These are phyloP conservation scores for Globisporangium parvum DNA, from an alignment of 352 stramenopile species.

Conservation along the genomic window DNA sequence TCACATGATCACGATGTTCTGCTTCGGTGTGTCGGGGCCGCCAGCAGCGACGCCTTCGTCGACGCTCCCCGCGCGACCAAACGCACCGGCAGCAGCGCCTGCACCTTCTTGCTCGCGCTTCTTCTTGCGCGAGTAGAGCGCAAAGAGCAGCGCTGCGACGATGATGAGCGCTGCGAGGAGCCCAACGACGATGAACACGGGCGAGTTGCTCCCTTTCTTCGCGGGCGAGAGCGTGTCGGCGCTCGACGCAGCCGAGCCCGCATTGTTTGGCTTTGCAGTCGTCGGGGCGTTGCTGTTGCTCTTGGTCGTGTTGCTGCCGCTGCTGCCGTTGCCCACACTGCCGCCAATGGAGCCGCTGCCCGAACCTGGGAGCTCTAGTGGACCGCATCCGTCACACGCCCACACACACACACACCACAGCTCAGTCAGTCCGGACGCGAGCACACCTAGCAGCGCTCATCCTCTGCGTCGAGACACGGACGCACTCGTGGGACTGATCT, in stretches of 20 bases:
- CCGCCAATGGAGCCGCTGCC: slow-evolving; percentile 8
- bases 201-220: slow-evolving; percentile 31
- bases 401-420: too few relatives aligned
- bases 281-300: background rate
- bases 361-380: background rate
- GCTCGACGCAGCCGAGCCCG: slow-evolving; percentile 12
- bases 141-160: slow-evolving; percentile 60
- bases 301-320: slow-evolving; percentile 1
- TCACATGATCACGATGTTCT: slow-evolving; percentile 80
- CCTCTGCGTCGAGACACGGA: background rate
- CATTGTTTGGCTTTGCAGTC: slow-evolving; percentile 8
- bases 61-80: slow-evolving; percentile 34
- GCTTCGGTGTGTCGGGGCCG: slow-evolving; percentile 59
- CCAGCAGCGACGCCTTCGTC: slow-evolving; percentile 21
- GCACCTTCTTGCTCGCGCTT: slow-evolving; percentile 40
- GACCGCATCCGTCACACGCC: too few relatives aligned
- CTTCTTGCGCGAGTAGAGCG: slow-evolving; percentile 70
- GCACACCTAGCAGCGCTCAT: background rate
- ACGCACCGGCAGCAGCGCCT: slow-evolving; percentile 27
- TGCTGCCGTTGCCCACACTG: slow-evolving; percentile 2
- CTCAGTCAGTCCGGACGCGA: background rate
- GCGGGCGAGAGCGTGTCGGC: slow-evolving; percentile 16
- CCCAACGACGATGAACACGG: slow-evolving; percentile 63
- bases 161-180: slow-evolving; percentile 58
- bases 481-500: slow-evolving; percentile 32